These are phyloP conservation scores for Alternaria arbusti DNA, from an alignment of 2,329 filamentous ascomycete species.

Conservation along the genomic window DNA sequence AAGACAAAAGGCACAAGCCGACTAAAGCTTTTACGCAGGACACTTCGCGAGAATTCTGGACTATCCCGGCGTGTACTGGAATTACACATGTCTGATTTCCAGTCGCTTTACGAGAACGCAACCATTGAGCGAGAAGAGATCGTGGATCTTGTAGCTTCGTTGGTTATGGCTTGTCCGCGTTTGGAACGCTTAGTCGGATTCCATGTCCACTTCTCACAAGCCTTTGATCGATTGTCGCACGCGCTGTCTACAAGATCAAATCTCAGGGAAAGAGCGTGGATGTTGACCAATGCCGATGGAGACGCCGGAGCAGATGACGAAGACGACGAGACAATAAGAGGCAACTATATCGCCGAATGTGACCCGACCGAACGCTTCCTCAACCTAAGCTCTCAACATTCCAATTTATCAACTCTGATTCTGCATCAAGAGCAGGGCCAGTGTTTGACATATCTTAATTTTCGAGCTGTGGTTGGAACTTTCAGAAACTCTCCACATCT, in stretches of 20 bases:
- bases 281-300: constrained; percentile 47
- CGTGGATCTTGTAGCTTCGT: constrained; percentile 59
- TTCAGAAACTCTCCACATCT: constrained; percentile 61
- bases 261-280: constrained; percentile 63
- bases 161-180: constrained; percentile 66
- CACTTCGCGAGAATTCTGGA: constrained; percentile 58
- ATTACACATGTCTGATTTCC: constrained; percentile 59
- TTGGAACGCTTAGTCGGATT: constrained; percentile 63
- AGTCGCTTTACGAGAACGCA: constrained; percentile 46
- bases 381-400: constrained; percentile 60
- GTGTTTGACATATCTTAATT: constrained; percentile 54
- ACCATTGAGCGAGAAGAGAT: constrained; percentile 57
- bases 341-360: constrained; percentile 49
- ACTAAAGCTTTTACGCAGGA: constrained; percentile 61
- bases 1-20: constrained; percentile 58
- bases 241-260: constrained; percentile 62
- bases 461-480: constrained; percentile 61
- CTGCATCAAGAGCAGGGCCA: constrained; percentile 48
- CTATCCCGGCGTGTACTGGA: constrained; percentile 61
- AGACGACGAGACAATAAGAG: constrained; percentile 41
- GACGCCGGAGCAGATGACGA: constrained; percentile 24
- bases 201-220: constrained; percentile 59
- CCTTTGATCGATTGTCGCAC: constrained; percentile 62
- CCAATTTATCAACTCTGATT: constrained; percentile 60
- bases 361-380: constrained; percentile 61